These are phyloP conservation scores for Blastobotrys chiropterorum DNA, from an alignment of 805 yeast genomes.

Conservation along the genomic window DNA sequence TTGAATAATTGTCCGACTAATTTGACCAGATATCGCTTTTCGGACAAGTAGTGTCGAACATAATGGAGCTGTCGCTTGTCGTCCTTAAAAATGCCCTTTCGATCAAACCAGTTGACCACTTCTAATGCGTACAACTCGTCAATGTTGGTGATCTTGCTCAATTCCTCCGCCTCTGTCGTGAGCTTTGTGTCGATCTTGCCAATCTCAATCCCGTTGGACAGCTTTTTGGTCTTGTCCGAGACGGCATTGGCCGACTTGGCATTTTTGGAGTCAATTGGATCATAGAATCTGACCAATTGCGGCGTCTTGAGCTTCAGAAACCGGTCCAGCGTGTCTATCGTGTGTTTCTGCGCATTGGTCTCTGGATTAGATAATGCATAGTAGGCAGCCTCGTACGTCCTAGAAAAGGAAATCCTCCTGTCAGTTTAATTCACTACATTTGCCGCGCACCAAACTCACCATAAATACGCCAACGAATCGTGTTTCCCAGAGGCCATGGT, in stretches of 20 bases:
- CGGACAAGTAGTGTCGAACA: constrained; percentile 16
- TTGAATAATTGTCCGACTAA: constrained; percentile 13
- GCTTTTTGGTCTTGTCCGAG: not conserved
- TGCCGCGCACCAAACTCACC: not conserved
- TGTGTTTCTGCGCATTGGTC: constrained; percentile 1
- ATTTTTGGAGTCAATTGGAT: constrained; percentile 8
- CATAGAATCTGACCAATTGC: constrained; percentile 8
- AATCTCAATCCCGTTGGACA: constrained; percentile 4
- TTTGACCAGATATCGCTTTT: constrained; percentile 16
- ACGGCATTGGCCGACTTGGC: constrained; percentile 5
- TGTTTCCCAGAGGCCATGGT: not conserved
- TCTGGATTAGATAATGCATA: constrained; percentile 5
- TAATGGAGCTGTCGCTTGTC: constrained; percentile 10
- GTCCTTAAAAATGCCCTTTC: constrained; percentile 9
- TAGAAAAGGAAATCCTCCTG: no score
- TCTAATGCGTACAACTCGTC: constrained; percentile 16
- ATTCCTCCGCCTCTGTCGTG: constrained; percentile 12
- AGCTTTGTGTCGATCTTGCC: constrained; percentile 6
- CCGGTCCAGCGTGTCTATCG: constrained; percentile 6
- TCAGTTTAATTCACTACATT: no score
- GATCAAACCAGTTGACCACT: constrained; percentile 12
- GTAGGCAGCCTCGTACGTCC: constrained; percentile 18
- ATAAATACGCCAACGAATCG: not conserved
- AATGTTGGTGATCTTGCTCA: constrained; percentile 11
- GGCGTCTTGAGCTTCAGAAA: constrained; percentile 2